Base-by-base conservation (phyloP, 129 eudicot species). In the Arctium minus region DNA sequence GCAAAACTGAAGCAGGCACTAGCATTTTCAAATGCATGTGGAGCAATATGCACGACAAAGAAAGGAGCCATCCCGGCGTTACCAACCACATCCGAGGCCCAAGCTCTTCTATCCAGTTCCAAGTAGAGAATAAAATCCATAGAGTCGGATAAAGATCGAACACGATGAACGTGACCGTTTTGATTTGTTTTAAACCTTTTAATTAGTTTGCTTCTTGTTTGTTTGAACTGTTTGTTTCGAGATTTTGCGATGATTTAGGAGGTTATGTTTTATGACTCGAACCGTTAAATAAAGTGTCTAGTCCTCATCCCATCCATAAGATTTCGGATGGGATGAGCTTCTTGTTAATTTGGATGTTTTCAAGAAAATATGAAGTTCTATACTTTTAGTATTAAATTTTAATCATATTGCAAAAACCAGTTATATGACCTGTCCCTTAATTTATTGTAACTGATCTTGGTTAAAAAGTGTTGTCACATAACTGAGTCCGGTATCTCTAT, bases 61-160 rank as follows among this genome's bases (percentile, higher is more conserved):
- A 91, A 89, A 71, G 96, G 96, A 69, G 96, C 96, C 11, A 91
- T 91, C 70, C 96, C 96, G 1, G 96, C 96, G 3, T 85, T 91
- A 22, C 96, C 96, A 37, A 79, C 86, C 0, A 74, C 83, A 8
- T 44, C 89, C 0, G 89, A 89, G n/a, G 96, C 93, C 17, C 90
- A 86, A 83, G 46, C 86, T 8, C 88, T 91, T 73, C 75, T 91
- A 40, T 84, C 89, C 40, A 68, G 72, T 60, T 73, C 85, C 33
- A 82, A 82, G 30, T 82, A 87, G 68, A 68, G 65, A 27, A 33
- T 70, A 30, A 44, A 13, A 68, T 12, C 30, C 8, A 31, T 3
- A 22, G 29, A 9, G 22, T 13, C 67, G 33, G 1, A 38, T 10
- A 2, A 2, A 9, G 15, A 22, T 7, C 0, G 56, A 8, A 44